Percentiles rank a stretch among this genome's conserved stretches.
Evolutionary conservation across 2,329 filamentous ascomycete species (phyloP).

Genomic region (Lecanoromycetidae sp.): DNA sequence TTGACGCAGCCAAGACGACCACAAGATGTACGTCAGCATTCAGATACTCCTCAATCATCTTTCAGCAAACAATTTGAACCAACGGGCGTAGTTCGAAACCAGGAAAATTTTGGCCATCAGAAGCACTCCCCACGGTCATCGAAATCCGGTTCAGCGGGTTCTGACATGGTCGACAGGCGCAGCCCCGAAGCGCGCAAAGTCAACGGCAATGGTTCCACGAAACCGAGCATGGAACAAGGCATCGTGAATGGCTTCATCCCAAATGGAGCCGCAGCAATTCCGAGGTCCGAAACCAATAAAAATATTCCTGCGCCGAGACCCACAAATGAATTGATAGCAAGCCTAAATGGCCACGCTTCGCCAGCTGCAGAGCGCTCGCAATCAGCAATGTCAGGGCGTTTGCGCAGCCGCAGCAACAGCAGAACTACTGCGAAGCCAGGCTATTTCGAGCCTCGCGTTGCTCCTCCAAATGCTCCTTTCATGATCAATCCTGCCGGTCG

Average conservation of each 20-base stretch:
- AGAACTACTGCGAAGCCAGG: constrained; percentile 25
- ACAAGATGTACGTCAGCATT: constrained; percentile 8
- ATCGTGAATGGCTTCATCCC: constrained; percentile 3
- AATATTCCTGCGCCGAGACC: constrained; percentile 23
- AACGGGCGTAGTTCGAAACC: neutral
- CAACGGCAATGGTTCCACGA: neutral
- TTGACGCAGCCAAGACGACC: neutral
- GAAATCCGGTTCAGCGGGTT: constrained; percentile 11
- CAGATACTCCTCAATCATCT: constrained; percentile 1
- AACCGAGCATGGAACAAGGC: constrained; percentile 3
- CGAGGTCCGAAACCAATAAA: constrained; percentile 1
- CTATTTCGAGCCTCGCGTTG: constrained; percentile 24
- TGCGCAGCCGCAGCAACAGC: constrained; percentile 26
- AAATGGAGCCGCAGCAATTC: neutral
- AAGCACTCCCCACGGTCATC: constrained; percentile 10
- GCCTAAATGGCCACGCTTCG: constrained; percentile 8
- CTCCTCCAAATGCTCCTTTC: constrained; percentile 23
- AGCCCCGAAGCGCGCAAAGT: neutral
- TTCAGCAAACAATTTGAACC: constrained; percentile 1
- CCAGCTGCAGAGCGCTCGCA: constrained; percentile 25
- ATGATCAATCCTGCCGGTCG: constrained; percentile 11
- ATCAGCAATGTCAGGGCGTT: constrained; percentile 29
- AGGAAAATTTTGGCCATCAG: neutral
- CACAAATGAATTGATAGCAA: constrained; percentile 30
- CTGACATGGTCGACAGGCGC: constrained; percentile 6